A percentile compares a stretch with the other conserved stretches of the same genome.
Evolutionary conservation across 2,329 filamentous ascomycete genomes (phyloP).

Genomic region (Lojkania enalia): DNA sequence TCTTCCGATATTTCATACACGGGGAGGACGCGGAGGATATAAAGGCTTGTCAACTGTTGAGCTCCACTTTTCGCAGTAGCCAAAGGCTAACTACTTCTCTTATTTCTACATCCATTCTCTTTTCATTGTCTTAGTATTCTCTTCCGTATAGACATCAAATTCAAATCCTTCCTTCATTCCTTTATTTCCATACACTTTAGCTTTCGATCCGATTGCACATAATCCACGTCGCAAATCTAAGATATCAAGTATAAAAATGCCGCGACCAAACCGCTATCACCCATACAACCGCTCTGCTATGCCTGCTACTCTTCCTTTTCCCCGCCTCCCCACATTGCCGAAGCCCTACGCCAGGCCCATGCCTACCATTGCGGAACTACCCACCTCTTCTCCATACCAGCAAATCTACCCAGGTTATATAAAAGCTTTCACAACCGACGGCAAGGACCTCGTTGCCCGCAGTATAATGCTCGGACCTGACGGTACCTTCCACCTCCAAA

Average conservation of each 20-base stretch:
- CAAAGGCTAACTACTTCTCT: too few species aligned
- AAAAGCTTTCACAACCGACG: constrained; percentile 7
- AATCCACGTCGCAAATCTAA: background rate
- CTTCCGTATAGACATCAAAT: too few species aligned
- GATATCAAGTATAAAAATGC: constrained; percentile 4
- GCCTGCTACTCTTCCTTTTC: background rate
- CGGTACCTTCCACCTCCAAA: constrained; percentile 15
- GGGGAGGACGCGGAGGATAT: too few species aligned
- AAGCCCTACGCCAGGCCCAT: background rate
- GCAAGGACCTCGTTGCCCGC: constrained; percentile 6
- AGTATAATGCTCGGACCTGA: constrained; percentile 10
- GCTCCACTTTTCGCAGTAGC: too few species aligned
- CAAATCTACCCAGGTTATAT: constrained; percentile 7
- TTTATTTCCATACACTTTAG: too few species aligned
- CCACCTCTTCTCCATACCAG: constrained; percentile 1
- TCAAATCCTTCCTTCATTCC: too few species aligned
- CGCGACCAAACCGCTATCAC: constrained; percentile 14
- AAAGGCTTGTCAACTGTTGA: too few species aligned
- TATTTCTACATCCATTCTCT: too few species aligned
- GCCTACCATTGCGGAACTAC: background rate
- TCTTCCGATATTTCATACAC: too few species aligned
- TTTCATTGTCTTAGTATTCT: too few species aligned
- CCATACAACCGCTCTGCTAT: constrained; percentile 7
- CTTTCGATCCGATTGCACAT: too few species aligned
- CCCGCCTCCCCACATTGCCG: background rate